phyloP scores from a whole-genome alignment of 768 basidiomycete genomes.

The Phanerochaete carnosa region DNA sequence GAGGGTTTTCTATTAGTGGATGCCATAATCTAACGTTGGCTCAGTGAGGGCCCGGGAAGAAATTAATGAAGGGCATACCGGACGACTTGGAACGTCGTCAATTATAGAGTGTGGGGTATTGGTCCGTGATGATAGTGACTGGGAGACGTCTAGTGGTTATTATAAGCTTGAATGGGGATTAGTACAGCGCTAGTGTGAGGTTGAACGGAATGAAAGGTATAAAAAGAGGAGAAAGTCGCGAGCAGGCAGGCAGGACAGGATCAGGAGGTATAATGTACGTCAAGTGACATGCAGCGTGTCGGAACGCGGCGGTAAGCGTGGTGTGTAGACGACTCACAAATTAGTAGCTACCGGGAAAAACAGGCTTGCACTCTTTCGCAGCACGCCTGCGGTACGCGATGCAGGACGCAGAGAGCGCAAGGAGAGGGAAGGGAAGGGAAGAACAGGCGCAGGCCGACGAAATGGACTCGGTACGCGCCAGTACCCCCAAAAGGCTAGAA shows the following conservation, averaged over 20 bases:
- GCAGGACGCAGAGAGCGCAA: neutral
- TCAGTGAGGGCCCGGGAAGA: neutral
- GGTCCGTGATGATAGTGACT: neutral
- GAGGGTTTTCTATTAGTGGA: conserved; percentile 29
- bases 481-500: conserved; percentile 19
- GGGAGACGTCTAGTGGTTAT: conserved; percentile 1
- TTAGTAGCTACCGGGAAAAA: conserved; percentile 2
- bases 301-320: conserved; percentile 2
- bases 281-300: neutral
- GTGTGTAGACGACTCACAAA: conserved; percentile 10
- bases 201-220: neutral
- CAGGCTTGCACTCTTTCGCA: neutral
- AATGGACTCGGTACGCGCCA: conserved; percentile 5
- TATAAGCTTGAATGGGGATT: conserved; percentile 7
- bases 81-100: conserved; percentile 11
- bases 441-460: neutral
- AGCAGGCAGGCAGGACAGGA: too few species aligned
- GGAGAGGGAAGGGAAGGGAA: conserved; percentile 12
- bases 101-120: conserved; percentile 7
- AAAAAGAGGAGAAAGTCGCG: conserved; percentile 5
- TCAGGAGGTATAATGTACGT: conserved; percentile 2
- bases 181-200: conserved; percentile 9
- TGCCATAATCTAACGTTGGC: conserved; percentile 17
- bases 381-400: neutral
- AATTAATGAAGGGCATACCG: neutral